Base-by-base conservation (phyloP, 129 eudicot genomes). In the Lonicera japonica region DNA sequence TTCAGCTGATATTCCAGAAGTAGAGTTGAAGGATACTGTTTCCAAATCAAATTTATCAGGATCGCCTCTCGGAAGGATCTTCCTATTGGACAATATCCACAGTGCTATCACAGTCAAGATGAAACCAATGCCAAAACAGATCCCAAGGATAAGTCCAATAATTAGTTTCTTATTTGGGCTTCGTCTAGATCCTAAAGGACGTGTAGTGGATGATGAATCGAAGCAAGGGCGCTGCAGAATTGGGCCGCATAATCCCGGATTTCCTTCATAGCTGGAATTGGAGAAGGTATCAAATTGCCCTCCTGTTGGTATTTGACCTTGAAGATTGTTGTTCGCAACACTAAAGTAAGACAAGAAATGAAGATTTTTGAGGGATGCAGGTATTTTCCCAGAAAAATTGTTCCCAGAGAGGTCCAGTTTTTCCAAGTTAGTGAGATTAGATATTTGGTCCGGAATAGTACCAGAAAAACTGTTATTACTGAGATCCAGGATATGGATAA, bases 221-320 rank as follows among this genome's bases (percentile, higher is more conserved):
- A 63, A 20, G 54, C 95, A 86, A 22, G 65, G 66, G 19, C 66
- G 85, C 62, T 77, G 80, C 60, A 74, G 40, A 29, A 84, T 58
- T 24, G 63, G 57, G 19, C 95, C 87, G 47, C 95, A 87, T 68
- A 87, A 57, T 51, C 81, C 80, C 45, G 78, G 68, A 67, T 87
- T 87, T 45, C 84, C 90, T 13, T 47, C 70, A 56, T 71, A 87
- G 62, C 76, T 87, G 41, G 75, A 22, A 43, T 8, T 79, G 19
- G 70, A 19, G 57, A 83, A 87, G 39, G 95, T 87, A 69, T 75
- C 85, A 66, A 87, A 80, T 67, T 87, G 95, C 43, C 89, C 86
- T 38, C 95, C 90, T 11, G 73, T 64, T 18, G 95, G 90, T 47
- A 83, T 80, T 21, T 82, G 69, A 47, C 95, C 95, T 45, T 73